Evolutionary conservation across 768 basidiomycete species (phyloP).

Genomic region (Imleria badia): DNA sequence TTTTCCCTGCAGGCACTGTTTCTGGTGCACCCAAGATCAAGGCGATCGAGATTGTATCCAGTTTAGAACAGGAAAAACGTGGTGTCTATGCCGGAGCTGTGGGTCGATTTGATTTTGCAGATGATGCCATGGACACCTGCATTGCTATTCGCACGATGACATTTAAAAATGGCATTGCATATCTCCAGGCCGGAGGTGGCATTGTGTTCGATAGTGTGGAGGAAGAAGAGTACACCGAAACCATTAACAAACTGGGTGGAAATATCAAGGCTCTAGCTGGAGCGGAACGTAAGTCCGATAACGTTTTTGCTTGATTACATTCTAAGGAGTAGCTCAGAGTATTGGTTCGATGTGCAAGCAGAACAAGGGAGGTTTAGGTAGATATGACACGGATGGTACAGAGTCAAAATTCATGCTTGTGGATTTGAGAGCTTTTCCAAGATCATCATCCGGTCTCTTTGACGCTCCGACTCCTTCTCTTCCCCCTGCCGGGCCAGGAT

Average conservation of each 20-base stretch:
- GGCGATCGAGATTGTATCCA: constrained; percentile 89
- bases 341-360: constrained; percentile 69
- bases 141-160: constrained; percentile 98
- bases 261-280: constrained; percentile 83
- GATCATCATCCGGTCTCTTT: constrained; percentile 26
- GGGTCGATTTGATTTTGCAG: constrained; percentile 95
- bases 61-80: constrained; percentile 83
- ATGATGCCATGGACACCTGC: constrained; percentile 96
- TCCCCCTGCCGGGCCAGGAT: constrained; percentile 44
- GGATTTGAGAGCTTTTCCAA: constrained; percentile 24
- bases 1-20: constrained; percentile 98
- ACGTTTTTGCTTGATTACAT: neutral
- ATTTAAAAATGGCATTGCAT: constrained; percentile 89
- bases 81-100: constrained; percentile 98
- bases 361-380: constrained; percentile 34
- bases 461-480: constrained; percentile 23
- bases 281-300: constrained; percentile 74
- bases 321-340: constrained; percentile 44
- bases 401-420: constrained; percentile 12
- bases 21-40: constrained; percentile 99
- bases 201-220: constrained; percentile 97
- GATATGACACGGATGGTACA: constrained; percentile 9
- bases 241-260: constrained; percentile 88
- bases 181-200: constrained; percentile 95
- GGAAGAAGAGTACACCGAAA: constrained; percentile 96